Percentiles rank a stretch among this genome's conserved stretches.
Conservation (phyloP, 768 basidiomycete species). For the Rhodotorula graminis region DNA sequence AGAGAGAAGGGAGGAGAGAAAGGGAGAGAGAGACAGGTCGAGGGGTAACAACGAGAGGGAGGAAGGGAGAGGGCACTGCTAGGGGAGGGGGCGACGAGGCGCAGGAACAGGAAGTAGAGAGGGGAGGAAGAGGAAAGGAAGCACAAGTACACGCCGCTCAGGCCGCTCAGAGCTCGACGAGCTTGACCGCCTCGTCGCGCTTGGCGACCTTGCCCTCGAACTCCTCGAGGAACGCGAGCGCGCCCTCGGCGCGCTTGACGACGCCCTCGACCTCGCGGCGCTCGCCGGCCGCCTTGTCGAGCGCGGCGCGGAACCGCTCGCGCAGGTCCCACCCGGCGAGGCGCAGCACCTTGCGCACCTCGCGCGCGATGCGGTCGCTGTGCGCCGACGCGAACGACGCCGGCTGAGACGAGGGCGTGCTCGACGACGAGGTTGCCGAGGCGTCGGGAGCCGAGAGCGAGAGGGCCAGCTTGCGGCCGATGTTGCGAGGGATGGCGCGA, state of each 20-base stretch:
- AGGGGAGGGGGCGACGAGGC: too few relatives aligned
- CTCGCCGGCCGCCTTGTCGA: conserved; percentile 73
- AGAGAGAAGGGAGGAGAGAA: not conserved
- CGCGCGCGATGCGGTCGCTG: conserved; percentile 64
- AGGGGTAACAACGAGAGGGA: not conserved
- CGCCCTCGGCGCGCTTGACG: conserved; percentile 67
- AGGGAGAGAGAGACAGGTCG: too few relatives aligned
- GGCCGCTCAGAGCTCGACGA: not conserved
- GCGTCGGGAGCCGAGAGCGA: conserved; percentile 50
- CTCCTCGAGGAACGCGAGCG: conserved; percentile 64
- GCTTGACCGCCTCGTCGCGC: not conserved
- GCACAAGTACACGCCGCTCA: not conserved
- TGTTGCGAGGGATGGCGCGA: conserved; percentile 75
- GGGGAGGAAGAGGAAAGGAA: not conserved
- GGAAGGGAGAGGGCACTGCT: not conserved
- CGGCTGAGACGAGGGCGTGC: not conserved
- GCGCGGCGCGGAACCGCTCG: conserved; percentile 70
- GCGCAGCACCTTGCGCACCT: conserved; percentile 88
- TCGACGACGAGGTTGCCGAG: not conserved
- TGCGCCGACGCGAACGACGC: conserved; percentile 49
- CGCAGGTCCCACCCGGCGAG: conserved; percentile 83
- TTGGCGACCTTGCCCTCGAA: conserved; percentile 28
- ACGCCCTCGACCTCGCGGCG: conserved; percentile 51
- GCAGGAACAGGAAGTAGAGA: too few relatives aligned
- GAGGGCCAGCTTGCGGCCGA: conserved; percentile 74